A percentile compares a stretch with the other conserved stretches of the same genome.
phyloP scores from a whole-genome alignment of 768 basidiomycete species.

The Amanita rubescens region DNA sequence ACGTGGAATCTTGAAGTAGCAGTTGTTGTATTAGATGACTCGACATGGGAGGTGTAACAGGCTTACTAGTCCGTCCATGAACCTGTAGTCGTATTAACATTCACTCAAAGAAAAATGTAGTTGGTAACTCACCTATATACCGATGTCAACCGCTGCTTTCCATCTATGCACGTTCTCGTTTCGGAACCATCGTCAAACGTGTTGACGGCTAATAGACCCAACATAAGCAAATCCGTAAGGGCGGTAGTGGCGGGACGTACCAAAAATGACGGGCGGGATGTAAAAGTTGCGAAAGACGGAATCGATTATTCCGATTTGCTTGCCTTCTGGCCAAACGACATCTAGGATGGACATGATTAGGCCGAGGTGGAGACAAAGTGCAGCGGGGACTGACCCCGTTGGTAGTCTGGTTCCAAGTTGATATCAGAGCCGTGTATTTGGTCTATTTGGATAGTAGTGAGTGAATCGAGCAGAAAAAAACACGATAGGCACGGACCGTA shows the following conservation, averaged over 20 bases:
- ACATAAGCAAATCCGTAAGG: background rate
- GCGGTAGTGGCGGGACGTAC: slow-evolving; percentile 24
- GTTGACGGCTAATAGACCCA: slow-evolving; percentile 35
- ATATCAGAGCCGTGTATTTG: slow-evolving; percentile 61
- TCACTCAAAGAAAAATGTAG: no score
- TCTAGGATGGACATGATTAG: slow-evolving; percentile 28
- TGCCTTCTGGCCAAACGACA: slow-evolving; percentile 73
- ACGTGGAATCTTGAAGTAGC: slow-evolving; percentile 46
- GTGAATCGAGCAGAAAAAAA: background rate
- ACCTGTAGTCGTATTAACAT: no score
- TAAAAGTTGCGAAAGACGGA: slow-evolving; percentile 75
- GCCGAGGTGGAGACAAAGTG: background rate
- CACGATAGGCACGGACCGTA: slow-evolving; percentile 34
- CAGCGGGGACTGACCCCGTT: slow-evolving; percentile 42
- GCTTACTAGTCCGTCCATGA: slow-evolving; percentile 63
- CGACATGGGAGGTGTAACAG: background rate
- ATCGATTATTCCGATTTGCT: slow-evolving; percentile 72
- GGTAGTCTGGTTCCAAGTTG: slow-evolving; percentile 70
- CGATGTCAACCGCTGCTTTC: slow-evolving; percentile 75
- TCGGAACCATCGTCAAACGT: slow-evolving; percentile 56
- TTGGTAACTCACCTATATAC: slow-evolving; percentile 55
- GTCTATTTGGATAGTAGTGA: slow-evolving; percentile 31
- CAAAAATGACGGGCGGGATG: slow-evolving; percentile 67
- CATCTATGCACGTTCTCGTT: slow-evolving; percentile 65
- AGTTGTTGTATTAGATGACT: slow-evolving; percentile 1